A percentile compares a stretch with the other conserved stretches of the same genome.
These are phyloP conservation scores for Xylaria sp. DNA, from an alignment of 2,329 filamentous ascomycete genomes.

Conservation along the genomic window DNA sequence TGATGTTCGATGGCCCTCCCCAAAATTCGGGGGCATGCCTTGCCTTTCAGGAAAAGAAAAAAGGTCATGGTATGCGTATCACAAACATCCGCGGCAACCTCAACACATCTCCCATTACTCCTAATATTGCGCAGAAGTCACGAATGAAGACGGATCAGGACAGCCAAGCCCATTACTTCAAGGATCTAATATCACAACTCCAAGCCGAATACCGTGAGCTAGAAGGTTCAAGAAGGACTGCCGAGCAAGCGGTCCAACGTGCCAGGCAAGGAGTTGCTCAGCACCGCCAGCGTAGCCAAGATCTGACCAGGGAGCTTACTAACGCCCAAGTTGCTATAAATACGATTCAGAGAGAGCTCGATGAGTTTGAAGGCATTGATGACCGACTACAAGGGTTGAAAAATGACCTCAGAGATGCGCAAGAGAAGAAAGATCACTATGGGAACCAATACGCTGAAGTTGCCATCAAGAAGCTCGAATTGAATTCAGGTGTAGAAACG, in stretches of 20 bases:
- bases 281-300: slow-evolving; percentile 62
- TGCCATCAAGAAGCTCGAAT: slow-evolving; percentile 59
- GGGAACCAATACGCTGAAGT: slow-evolving; percentile 67
- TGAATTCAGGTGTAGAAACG: slow-evolving; percentile 57
- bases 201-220: slow-evolving; percentile 65
- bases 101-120: slow-evolving; percentile 51
- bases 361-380: slow-evolving; percentile 75
- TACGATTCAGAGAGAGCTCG: slow-evolving; percentile 67
- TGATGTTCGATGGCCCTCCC: slow-evolving; percentile 74
- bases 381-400: slow-evolving; percentile 70
- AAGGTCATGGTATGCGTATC: slow-evolving; percentile 70
- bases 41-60: slow-evolving; percentile 70
- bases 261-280: slow-evolving; percentile 58
- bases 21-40: slow-evolving; percentile 80
- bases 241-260: slow-evolving; percentile 61
- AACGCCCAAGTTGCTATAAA: slow-evolving; percentile 69
- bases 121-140: slow-evolving; percentile 63
- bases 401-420: slow-evolving; percentile 64
- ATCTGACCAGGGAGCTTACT: slow-evolving; percentile 68
- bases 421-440: slow-evolving; percentile 59
- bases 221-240: slow-evolving; percentile 59
- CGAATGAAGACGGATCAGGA: slow-evolving; percentile 86
- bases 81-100: slow-evolving; percentile 55
- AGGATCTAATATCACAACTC: slow-evolving; percentile 64
- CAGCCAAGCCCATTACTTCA: slow-evolving; percentile 68